phyloP scores from a whole-genome alignment of 495 filamentous ascomycete species.

The Talaromyces stipitatus region DNA sequence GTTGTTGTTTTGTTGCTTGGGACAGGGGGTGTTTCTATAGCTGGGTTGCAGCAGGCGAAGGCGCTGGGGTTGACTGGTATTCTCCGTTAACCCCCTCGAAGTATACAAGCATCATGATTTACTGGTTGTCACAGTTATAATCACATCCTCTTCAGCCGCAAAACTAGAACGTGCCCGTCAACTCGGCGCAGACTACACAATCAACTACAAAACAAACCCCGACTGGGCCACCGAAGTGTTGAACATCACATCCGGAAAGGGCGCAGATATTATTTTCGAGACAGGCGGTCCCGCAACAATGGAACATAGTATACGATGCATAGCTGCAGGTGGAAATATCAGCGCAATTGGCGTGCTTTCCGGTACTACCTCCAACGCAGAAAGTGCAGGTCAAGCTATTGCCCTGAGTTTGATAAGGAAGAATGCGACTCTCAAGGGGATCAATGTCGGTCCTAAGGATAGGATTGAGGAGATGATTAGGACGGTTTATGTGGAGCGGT shows the following conservation, averaged over 20 bases:
- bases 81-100: no score
- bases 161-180: slow-evolving; percentile 16
- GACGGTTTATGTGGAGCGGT: slow-evolving; percentile 7
- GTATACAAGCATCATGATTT: background rate
- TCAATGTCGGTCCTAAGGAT: slow-evolving; percentile 11
- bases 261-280: slow-evolving; percentile 38
- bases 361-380: background rate
- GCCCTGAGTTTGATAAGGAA: background rate
- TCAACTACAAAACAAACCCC: slow-evolving; percentile 24
- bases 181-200: slow-evolving; percentile 14
- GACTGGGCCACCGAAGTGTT: slow-evolving; percentile 23
- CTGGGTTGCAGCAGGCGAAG: slow-evolving; percentile 19
- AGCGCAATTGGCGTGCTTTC: slow-evolving; percentile 52
- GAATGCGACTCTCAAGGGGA: background rate
- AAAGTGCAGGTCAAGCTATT: background rate
- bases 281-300: slow-evolving; percentile 45
- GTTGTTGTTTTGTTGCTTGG: slow-evolving; percentile 23
- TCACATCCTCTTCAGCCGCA: slow-evolving; percentile 21
- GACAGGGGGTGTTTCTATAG: slow-evolving; percentile 27
- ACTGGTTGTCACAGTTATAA: slow-evolving; percentile 13
- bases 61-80: slow-evolving; percentile 11
- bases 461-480: slow-evolving; percentile 14
- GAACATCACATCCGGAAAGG: slow-evolving; percentile 20
- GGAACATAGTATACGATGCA: slow-evolving; percentile 43
- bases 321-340: slow-evolving; percentile 53